Evolutionary conservation across 768 basidiomycete genomes (phyloP).

Genomic region (Termitomyces bulborhizus): DNA sequence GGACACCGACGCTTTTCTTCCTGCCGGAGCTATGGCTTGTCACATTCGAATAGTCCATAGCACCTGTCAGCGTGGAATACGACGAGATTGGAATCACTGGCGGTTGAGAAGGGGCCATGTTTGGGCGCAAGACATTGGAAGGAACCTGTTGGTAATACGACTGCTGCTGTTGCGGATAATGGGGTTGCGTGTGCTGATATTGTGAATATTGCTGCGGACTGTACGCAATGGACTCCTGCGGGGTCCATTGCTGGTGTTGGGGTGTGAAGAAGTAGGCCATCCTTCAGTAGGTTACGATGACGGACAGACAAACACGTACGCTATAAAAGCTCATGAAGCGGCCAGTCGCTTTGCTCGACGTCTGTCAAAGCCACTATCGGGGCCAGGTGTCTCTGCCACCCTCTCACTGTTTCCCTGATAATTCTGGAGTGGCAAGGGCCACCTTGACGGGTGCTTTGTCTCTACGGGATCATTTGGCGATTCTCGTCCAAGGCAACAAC

Average conservation of each 20-base stretch:
- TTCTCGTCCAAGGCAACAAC: neutral
- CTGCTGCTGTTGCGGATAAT: neutral
- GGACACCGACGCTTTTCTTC: slow-evolving; percentile 5
- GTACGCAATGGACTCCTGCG: neutral
- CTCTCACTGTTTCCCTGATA: neutral
- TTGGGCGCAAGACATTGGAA: slow-evolving; percentile 3
- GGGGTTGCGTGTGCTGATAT: neutral
- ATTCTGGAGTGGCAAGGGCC: neutral
- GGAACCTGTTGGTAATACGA: neutral
- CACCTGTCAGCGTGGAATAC: slow-evolving; percentile 17
- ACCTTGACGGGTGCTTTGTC: neutral
- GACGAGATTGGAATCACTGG: slow-evolving; percentile 9
- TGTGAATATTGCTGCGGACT: neutral
- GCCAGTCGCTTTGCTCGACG: slow-evolving; percentile 6
- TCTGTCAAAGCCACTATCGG: slow-evolving; percentile 6
- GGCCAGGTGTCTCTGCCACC: neutral
- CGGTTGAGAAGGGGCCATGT: slow-evolving; percentile 1
- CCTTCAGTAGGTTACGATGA: neutral
- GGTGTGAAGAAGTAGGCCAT: slow-evolving; percentile 8
- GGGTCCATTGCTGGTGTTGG: slow-evolving; percentile 6
- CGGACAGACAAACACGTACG: neutral
- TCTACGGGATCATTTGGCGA: neutral
- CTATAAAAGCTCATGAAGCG: slow-evolving; percentile 5
- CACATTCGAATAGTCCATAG: slow-evolving; percentile 7
- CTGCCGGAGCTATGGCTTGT: slow-evolving; percentile 1